Conservation (phyloP, 805 yeast genomes). For the Priceomyces fermenticarens region DNA sequence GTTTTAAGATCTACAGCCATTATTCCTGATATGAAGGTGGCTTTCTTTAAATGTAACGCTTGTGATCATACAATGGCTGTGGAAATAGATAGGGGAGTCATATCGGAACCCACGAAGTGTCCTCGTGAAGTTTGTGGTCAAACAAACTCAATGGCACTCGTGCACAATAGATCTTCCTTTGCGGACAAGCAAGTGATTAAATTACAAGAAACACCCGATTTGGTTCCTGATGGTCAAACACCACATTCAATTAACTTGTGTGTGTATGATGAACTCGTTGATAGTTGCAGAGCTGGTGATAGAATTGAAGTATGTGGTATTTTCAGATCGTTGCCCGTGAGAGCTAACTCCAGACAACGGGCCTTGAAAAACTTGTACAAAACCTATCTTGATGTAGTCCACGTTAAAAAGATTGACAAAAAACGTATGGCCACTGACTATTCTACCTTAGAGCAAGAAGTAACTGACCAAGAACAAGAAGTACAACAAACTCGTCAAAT, state of each 20-base stretch:
- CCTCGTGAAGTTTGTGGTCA: slow-evolving; percentile 86
- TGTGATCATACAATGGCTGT: slow-evolving; percentile 91
- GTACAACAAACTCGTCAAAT: slow-evolving; percentile 74
- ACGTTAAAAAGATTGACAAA: slow-evolving; percentile 80
- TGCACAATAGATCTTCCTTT: slow-evolving; percentile 89
- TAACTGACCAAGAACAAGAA: slow-evolving; percentile 62
- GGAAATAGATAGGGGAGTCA: slow-evolving; percentile 91
- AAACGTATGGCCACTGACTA: slow-evolving; percentile 79
- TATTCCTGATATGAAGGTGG: slow-evolving; percentile 97
- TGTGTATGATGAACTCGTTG: slow-evolving; percentile 94
- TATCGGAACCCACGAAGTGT: slow-evolving; percentile 89
- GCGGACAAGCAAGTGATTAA: slow-evolving; percentile 94
- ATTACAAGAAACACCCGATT: slow-evolving; percentile 93
- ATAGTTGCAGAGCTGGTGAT: slow-evolving; percentile 94
- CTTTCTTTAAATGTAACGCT: slow-evolving; percentile 91
- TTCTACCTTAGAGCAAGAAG: slow-evolving; percentile 53
- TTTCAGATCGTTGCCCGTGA: slow-evolving; percentile 87
- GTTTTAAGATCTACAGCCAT: slow-evolving; percentile 86
- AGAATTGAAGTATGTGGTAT: slow-evolving; percentile 94
- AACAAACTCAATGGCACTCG: slow-evolving; percentile 79
- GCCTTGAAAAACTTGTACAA: slow-evolving; percentile 81
- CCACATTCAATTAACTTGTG: slow-evolving; percentile 94
- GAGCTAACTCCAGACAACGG: slow-evolving; percentile 81
- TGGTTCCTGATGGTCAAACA: slow-evolving; percentile 97
- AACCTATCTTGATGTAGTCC: slow-evolving; percentile 93